phyloP scores from a whole-genome alignment of 1,284 basidiomycete genomes.

The Thecaphora frezii region DNA sequence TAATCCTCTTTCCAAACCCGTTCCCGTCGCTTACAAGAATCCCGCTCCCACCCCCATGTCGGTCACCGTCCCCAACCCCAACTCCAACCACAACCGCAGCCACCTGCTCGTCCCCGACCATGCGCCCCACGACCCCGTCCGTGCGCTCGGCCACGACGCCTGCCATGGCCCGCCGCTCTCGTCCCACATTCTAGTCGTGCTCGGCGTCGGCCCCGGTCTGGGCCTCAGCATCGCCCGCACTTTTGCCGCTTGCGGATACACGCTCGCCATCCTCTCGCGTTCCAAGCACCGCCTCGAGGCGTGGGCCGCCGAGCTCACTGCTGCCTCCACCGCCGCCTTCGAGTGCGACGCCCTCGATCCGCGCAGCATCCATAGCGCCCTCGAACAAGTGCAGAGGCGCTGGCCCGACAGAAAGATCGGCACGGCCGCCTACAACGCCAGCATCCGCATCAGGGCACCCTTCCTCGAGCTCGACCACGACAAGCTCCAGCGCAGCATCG shows the following conservation, averaged over 20 bases:
- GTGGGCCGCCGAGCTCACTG: slow-evolving; percentile 24
- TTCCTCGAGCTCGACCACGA: slow-evolving; percentile 31
- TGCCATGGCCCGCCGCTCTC: slow-evolving; percentile 29
- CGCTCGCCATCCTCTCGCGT: slow-evolving; percentile 39
- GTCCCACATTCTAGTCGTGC: slow-evolving; percentile 36
- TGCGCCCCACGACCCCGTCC: slow-evolving; percentile 17
- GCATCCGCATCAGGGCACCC: slow-evolving; percentile 29
- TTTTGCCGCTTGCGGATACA: slow-evolving; percentile 43
- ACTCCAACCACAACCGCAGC: slow-evolving; percentile 3
- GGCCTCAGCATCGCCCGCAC: slow-evolving; percentile 35
- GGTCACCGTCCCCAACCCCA: too few relatives aligned
- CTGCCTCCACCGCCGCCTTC: slow-evolving; percentile 20
- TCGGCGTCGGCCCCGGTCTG: slow-evolving; percentile 47
- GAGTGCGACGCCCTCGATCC: slow-evolving; percentile 41
- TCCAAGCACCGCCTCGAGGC: slow-evolving; percentile 24
- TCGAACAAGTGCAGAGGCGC: slow-evolving; percentile 11
- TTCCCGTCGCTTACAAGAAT: too few relatives aligned
- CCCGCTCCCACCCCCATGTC: too few relatives aligned
- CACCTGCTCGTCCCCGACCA: slow-evolving; percentile 31
- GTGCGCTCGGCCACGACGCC: slow-evolving; percentile 19
- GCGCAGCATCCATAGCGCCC: slow-evolving; percentile 13
- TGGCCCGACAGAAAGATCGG: slow-evolving; percentile 40
- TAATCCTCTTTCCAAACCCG: too few relatives aligned
- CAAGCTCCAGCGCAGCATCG: slow-evolving; percentile 27
- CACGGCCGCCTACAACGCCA: slow-evolving; percentile 45